These are phyloP conservation scores for Agaricus subrufescens DNA, from an alignment of 768 basidiomycete species.

Conservation along the genomic window DNA sequence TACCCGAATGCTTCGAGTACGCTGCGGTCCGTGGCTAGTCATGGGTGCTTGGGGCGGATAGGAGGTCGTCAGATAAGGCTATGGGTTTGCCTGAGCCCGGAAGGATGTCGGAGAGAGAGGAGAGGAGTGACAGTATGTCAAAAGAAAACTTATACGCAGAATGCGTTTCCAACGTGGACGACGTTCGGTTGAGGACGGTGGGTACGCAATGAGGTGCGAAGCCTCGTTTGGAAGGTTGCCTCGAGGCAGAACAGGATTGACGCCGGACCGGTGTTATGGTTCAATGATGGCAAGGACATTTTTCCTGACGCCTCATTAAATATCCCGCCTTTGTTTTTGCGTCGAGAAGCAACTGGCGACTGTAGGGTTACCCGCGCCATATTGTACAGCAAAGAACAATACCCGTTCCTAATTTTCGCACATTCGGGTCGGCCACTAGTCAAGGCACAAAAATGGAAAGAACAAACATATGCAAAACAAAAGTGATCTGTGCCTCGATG, in stretches of 20 bases:
- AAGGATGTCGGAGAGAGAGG: neutral
- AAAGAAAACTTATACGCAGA: conserved; percentile 4
- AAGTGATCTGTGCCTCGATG: neutral
- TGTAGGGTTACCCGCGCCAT: neutral
- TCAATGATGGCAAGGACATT: neutral
- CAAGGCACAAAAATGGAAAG: neutral
- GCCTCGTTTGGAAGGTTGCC: conserved; percentile 20
- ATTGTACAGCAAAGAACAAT: neutral
- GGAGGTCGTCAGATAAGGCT: neutral
- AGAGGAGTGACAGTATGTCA: conserved; percentile 2
- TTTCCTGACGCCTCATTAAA: neutral
- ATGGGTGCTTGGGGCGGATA: conserved; percentile 25
- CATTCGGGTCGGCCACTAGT: neutral
- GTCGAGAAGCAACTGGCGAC: neutral
- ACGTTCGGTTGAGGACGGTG: conserved; percentile 1
- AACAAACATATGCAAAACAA: conserved; percentile 2
- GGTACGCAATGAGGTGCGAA: conserved; percentile 10
- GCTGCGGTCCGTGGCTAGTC: conserved; percentile 58
- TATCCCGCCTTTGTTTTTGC: conserved; percentile 1
- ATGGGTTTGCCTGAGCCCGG: neutral
- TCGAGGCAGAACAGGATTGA: conserved; percentile 21
- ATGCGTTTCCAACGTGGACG: conserved; percentile 11
- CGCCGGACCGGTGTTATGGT: conserved; percentile 12
- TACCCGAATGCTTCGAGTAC: conserved; percentile 40
- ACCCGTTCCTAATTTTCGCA: neutral